These are phyloP conservation scores for Pyrus communis DNA, from an alignment of 306 rosid genomes.

Conservation along the genomic window DNA sequence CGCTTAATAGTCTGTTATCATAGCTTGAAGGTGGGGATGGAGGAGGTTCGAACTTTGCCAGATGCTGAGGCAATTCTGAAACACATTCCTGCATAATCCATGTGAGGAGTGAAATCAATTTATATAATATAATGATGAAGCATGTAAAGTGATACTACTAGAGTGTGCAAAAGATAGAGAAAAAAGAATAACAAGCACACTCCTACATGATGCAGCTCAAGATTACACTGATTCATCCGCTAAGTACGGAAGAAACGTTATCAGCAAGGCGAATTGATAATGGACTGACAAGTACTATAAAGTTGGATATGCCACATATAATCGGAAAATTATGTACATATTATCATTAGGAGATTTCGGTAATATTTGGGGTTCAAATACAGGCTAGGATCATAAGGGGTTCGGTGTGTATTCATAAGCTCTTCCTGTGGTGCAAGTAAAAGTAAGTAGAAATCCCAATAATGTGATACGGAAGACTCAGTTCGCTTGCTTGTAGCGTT, in stretches of 20 bases:
- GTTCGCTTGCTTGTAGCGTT: background rate
- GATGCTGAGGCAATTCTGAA: conserved; percentile 32
- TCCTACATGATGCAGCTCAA: background rate
- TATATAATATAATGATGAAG: background rate
- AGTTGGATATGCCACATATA: background rate
- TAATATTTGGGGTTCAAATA: background rate
- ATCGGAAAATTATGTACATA: background rate
- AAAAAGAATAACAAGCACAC: background rate
- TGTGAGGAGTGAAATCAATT: background rate
- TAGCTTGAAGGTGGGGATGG: conserved; percentile 87
- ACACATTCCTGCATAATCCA: conserved; percentile 39
- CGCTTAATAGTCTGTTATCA: conserved; percentile 40
- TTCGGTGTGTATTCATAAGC: background rate
- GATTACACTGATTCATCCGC: background rate
- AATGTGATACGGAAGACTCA: background rate
- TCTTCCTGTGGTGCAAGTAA: background rate
- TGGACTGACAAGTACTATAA: background rate
- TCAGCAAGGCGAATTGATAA: background rate
- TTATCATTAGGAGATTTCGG: background rate
- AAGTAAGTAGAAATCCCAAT: background rate
- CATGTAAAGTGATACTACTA: too few species aligned
- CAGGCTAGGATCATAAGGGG: background rate
- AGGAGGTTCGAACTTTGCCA: conserved; percentile 45
- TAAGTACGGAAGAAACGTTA: background rate
- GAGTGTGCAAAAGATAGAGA: background rate